A percentile compares a stretch with the other conserved stretches of the same genome.
Evolutionary conservation across 2,329 filamentous ascomycete species (phyloP).

Genomic region (Hypoxylon sp.): DNA sequence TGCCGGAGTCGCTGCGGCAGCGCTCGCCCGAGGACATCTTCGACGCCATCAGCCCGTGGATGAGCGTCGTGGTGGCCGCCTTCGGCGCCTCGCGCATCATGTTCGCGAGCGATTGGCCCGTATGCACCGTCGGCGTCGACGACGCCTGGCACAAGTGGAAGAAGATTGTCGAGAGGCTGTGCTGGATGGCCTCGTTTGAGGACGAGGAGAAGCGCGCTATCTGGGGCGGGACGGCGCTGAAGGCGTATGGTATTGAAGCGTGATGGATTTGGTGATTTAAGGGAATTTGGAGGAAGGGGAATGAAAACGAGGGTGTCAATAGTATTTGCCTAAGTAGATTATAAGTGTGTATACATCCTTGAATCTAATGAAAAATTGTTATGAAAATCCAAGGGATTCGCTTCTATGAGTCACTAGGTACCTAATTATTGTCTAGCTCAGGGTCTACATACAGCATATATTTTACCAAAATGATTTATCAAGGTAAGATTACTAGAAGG

Average conservation of each 20-base stretch:
- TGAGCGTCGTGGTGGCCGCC: conserved; percentile 77
- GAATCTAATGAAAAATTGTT: conserved; percentile 14
- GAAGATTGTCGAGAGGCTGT: conserved; percentile 76
- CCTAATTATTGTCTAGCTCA: background rate
- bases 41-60: conserved; percentile 76
- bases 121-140: conserved; percentile 79
- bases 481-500: too few species aligned
- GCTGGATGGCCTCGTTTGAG: conserved; percentile 73
- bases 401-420: background rate
- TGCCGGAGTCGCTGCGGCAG: conserved; percentile 70
- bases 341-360: conserved; percentile 3
- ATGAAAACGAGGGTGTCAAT: conserved; percentile 3
- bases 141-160: conserved; percentile 84
- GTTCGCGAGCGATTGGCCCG: conserved; percentile 95
- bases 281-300: background rate
- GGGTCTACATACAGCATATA: background rate
- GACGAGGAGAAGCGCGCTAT: conserved; percentile 75
- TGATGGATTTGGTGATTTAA: background rate
- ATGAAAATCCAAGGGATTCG: background rate
- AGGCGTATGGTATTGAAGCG: conserved; percentile 74
- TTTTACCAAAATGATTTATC: background rate
- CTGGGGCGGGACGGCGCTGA: conserved; percentile 79
- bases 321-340: background rate
- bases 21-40: conserved; percentile 71
- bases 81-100: conserved; percentile 83